Evolutionary conservation across 1,284 basidiomycete species (phyloP), one percentile per base, ranked within the genome.

Genomic region (Phellopilus nigrolimitatus): DNA sequence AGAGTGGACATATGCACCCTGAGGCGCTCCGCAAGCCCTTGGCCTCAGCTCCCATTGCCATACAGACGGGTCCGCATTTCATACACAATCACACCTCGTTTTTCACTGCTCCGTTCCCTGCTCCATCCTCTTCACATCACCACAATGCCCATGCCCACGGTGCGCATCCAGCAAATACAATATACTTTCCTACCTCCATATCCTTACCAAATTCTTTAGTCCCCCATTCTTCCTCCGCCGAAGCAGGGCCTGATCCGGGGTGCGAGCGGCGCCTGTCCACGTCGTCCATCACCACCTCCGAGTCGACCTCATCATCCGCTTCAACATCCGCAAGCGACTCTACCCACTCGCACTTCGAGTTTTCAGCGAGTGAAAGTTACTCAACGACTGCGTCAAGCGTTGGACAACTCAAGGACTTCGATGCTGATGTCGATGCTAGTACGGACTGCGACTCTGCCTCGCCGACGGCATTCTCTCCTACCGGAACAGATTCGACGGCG

Each of bases 1-100:
- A 58, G 46, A 59, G 47, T 19, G 44, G 48, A 10, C 73, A 78
- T 56, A 80, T 81, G 79, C 79, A 81, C 58, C 78, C 80, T 1
- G 71, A 78, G 33, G 56, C 68, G 17, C 67, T 71, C 44, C 68
- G 71, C 59, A 68, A 68, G 59, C 66, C 67, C 60, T 42, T 55
- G 57, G 39, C 59, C 56, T 36, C 55, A 17, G 54, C 53, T 19
- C 53, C 51, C n/a, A 54, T 59, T 49, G 47, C 57, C 34, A 54
- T 56, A 21, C 57, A 51, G 33, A 56, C 56, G 34, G 53, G 42
- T 36, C 57, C n/a, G n/a, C n/a, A n/a, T n/a, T n/a, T n/a, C n/a
- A n/a, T 19, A 53, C 49, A 58, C 60, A 59, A 56, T 56, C 56
- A 22, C 57, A 57, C 33, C 43, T 63, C 13, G 51, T 54, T 45